Conservation (phyloP, 495 filamentous ascomycete genomes). For the Podospora conica region DNA sequence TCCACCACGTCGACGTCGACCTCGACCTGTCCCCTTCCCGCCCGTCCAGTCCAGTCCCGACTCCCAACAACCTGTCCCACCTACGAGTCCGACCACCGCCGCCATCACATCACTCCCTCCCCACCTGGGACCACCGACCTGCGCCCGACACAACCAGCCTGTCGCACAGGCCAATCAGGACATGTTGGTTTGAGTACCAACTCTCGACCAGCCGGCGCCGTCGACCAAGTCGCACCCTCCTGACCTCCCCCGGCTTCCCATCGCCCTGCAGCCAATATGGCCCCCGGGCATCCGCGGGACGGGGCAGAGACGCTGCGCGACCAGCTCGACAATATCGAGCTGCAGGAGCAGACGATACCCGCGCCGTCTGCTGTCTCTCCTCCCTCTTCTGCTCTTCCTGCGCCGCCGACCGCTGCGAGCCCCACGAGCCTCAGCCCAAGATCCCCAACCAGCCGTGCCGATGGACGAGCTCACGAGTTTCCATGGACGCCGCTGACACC, state of each 20-base stretch:
- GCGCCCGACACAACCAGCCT: not conserved
- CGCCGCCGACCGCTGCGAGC: not conserved
- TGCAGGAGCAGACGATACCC: slow-evolving; percentile 15
- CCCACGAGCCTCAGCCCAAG: not conserved
- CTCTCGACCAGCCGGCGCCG: not conserved
- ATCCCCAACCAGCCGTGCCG: not conserved
- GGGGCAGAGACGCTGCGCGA: slow-evolving; percentile 16
- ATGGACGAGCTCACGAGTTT: not conserved
- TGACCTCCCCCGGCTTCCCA: not conserved
- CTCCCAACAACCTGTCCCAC: not conserved
- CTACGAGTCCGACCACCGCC: not conserved
- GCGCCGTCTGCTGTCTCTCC: not conserved
- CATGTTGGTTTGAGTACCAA: not conserved
- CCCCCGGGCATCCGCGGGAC: slow-evolving; percentile 2
- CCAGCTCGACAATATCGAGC: slow-evolving; percentile 22
- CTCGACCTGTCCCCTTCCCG: not conserved
- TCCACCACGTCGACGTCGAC: not conserved
- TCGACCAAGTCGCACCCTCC: not conserved
- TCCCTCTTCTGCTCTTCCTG: not conserved
- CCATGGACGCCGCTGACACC: slow-evolving; percentile 7
- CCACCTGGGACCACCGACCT: not conserved
- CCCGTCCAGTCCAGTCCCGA: not conserved
- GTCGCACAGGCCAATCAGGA: not conserved
- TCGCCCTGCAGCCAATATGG: not conserved
- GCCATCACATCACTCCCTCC: not conserved